Base-by-base conservation (phyloP, 2,329 filamentous ascomycete genomes). In the Xylaria sp. region DNA sequence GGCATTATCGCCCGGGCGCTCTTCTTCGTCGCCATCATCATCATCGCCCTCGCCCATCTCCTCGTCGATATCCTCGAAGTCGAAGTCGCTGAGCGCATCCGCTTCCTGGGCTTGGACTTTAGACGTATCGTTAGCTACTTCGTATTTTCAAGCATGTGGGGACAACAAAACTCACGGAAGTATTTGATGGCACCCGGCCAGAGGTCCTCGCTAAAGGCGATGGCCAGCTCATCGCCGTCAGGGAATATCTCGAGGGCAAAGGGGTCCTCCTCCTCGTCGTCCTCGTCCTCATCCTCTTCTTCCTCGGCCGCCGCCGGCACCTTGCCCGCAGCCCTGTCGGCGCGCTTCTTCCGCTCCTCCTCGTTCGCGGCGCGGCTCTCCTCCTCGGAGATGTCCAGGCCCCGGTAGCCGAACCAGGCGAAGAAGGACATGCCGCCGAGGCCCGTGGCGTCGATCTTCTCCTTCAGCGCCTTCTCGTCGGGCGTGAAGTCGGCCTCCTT, bases 111-210 rank as follows among this genome's bases (percentile, higher is more conserved):
- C 89, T 75, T 90, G 82, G 48, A 82, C 87, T 85, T 70, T 17
- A 48, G 37, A 51, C 46, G 48, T 50, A 69, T n/a, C n/a, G n/a
- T 82, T 69, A 83, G 75, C 45, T 49, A 48, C 8, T 21, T 11
- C 17, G 7, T 8, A n/a, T 38, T 16, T 48, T 16, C n/a, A 29
- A n/a, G n/a, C n/a, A 17, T 13, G 17, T 22, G 13, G 44, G 7
- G n/a, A n/a, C n/a, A n/a, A n/a, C 18, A 17, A 29, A 2, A 83
- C 90, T 76, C 78, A 94, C 91, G 89, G 76, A 94, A 97, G 76
- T 94, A 95, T 72, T 90, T 91, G 72, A 96, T 87, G 53, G 92
- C 93, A 59, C 86, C 85, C 44, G 91, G 90, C 87, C 89, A 97
- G 48, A 97, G 77, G 64, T 97, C 93, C 69, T 97, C 92, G 7